Conservation (phyloP, 1,284 basidiomycete genomes). For the Austroboletus rostrupii region DNA sequence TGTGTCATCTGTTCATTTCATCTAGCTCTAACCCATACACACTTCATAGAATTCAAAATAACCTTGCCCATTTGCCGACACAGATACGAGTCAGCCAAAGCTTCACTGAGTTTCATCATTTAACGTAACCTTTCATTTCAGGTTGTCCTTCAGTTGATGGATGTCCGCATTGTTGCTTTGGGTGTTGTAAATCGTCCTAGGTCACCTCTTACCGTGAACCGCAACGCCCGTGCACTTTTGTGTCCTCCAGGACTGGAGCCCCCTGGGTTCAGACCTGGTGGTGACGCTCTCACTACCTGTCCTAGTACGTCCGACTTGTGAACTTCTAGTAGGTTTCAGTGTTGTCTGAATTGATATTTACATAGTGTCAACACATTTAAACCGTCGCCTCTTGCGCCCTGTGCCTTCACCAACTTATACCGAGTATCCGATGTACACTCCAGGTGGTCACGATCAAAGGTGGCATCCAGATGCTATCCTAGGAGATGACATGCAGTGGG, state of each 20-base stretch:
- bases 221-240: slow-evolving; percentile 60
- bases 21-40: slow-evolving; percentile 2
- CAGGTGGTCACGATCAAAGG: slow-evolving; percentile 62
- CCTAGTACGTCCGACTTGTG: neutral
- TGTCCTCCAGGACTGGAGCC: slow-evolving; percentile 62
- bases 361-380: slow-evolving; percentile 3
- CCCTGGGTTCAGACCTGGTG: neutral
- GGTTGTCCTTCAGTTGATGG: slow-evolving; percentile 65
- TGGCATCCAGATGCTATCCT: slow-evolving; percentile 56
- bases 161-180: slow-evolving; percentile 69
- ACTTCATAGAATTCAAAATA: slow-evolving; percentile 51
- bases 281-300: neutral
- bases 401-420: slow-evolving; percentile 49
- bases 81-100: slow-evolving; percentile 46
- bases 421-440: slow-evolving; percentile 70
- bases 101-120: slow-evolving; percentile 8
- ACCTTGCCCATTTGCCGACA: slow-evolving; percentile 60
- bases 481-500: slow-evolving; percentile 65
- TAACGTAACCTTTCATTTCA: slow-evolving; percentile 25
- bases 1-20: slow-evolving; percentile 14
- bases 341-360: neutral
- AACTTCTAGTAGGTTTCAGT: slow-evolving; percentile 6
- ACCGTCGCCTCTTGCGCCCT: slow-evolving; percentile 48
- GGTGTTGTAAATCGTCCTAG: slow-evolving; percentile 59
- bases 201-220: slow-evolving; percentile 54